phyloP scores from a whole-genome alignment of 352 stramenopile genomes.

The Thalassiosira livingstoniorum region DNA sequence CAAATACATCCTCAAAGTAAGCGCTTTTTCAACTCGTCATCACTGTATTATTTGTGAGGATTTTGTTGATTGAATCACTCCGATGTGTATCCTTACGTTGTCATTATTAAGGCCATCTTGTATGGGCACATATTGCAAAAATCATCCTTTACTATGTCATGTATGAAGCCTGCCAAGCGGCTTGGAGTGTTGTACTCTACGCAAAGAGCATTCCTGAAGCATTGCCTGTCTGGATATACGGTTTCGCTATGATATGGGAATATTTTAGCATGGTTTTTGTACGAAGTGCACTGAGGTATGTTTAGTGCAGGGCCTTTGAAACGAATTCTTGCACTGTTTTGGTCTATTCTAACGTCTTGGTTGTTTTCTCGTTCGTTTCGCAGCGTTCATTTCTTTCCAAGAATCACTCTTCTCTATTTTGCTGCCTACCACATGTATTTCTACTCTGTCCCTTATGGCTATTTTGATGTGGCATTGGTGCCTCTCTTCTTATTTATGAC shows the following conservation, averaged over 20 bases:
- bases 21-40: slow-evolving; percentile 46
- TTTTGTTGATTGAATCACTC: background rate
- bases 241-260: slow-evolving; percentile 82
- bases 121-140: slow-evolving; percentile 64
- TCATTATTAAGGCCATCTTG: slow-evolving; percentile 35
- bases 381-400: slow-evolving; percentile 72
- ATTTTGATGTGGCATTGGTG: slow-evolving; percentile 74
- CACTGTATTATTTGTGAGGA: slow-evolving; percentile 3
- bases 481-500: slow-evolving; percentile 64
- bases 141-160: slow-evolving; percentile 84
- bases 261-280: slow-evolving; percentile 81
- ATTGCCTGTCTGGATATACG: slow-evolving; percentile 72
- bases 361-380: background rate
- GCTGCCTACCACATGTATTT: slow-evolving; percentile 82
- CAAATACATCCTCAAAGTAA: slow-evolving; percentile 64
- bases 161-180: slow-evolving; percentile 80
- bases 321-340: slow-evolving; percentile 18
- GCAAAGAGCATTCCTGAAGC: slow-evolving; percentile 69
- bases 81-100: background rate
- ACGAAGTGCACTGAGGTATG: slow-evolving; percentile 33
- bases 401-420: slow-evolving; percentile 71
- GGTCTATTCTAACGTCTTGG: slow-evolving; percentile 13
- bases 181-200: slow-evolving; percentile 80
- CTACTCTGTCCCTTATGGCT: slow-evolving; percentile 80
- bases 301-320: too few relatives aligned